Conservation (phyloP, 139 green algal genomes). For the Eudorina sp. region DNA sequence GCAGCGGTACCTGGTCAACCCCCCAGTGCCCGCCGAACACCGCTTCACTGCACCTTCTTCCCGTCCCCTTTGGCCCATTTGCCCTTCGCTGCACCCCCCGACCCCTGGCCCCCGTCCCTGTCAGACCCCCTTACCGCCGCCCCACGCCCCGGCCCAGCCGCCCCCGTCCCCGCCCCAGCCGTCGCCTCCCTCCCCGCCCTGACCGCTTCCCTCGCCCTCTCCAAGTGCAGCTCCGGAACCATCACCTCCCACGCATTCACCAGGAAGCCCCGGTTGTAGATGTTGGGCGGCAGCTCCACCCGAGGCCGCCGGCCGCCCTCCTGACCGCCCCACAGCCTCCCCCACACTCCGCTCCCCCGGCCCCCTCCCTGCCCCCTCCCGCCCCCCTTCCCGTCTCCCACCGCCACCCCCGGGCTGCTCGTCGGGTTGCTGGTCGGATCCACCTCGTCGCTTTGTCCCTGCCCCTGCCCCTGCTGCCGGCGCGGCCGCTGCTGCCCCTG, state of each 20-base stretch:
- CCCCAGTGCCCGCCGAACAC: no score
- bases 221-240: slow-evolving; percentile 9
- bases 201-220: background rate
- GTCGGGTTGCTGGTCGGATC: background rate
- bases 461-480: background rate
- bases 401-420: no score
- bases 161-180: background rate
- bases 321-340: background rate
- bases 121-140: no score
- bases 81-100: no score
- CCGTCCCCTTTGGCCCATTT: no score
- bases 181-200: background rate
- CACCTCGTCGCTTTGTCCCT: background rate
- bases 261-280: slow-evolving; percentile 51
- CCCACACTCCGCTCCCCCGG: background rate
- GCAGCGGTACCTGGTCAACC: no score
- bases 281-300: slow-evolving; percentile 11
- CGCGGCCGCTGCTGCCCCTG: background rate
- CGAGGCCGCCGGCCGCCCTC: background rate
- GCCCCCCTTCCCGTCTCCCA: background rate
- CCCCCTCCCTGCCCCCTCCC: background rate
- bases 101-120: no score
- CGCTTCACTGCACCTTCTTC: background rate
- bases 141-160: background rate
- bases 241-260: slow-evolving; percentile 51